Evolutionary conservation across 805 yeast genomes (phyloP).

Genomic region (Metschnikowia peoriensis): DNA sequence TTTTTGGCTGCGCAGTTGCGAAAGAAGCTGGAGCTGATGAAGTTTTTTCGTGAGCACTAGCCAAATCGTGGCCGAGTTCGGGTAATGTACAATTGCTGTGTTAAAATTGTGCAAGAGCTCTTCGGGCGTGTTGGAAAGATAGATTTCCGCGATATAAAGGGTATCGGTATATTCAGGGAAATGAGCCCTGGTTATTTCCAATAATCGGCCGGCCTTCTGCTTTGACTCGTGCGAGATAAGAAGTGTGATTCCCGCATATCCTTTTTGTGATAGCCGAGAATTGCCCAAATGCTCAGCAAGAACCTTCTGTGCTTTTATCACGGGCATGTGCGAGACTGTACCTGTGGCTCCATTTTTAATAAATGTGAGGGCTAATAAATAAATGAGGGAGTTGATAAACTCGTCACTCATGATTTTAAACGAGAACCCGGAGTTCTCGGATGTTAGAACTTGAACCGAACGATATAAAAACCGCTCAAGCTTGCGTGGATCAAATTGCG

Average conservation of each 20-base stretch:
- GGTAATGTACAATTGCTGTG: slow-evolving; percentile 22
- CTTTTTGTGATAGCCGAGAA: slow-evolving; percentile 25
- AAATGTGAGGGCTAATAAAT: slow-evolving; percentile 23
- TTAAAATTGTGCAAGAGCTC: slow-evolving; percentile 37
- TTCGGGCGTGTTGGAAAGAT: slow-evolving; percentile 33
- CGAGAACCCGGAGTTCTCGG: slow-evolving; percentile 21
- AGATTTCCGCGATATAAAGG: slow-evolving; percentile 25
- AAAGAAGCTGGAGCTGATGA: slow-evolving; percentile 31
- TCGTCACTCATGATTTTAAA: slow-evolving; percentile 16
- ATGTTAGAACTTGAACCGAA: slow-evolving; percentile 21
- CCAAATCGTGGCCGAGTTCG: slow-evolving; percentile 34
- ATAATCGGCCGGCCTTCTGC: slow-evolving; percentile 27
- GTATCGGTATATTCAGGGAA: slow-evolving; percentile 24
- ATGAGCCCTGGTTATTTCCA: slow-evolving; percentile 26
- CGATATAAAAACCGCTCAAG: slow-evolving; percentile 20
- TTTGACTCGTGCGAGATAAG: slow-evolving; percentile 25
- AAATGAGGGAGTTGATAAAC: slow-evolving; percentile 21
- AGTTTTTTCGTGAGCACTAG: slow-evolving; percentile 33
- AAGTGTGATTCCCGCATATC: slow-evolving; percentile 38
- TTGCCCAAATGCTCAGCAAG: slow-evolving; percentile 23
- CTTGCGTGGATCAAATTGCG: slow-evolving; percentile 23
- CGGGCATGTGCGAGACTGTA: slow-evolving; percentile 5
- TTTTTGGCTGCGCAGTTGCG: slow-evolving; percentile 25
- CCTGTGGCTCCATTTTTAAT: slow-evolving; percentile 8
- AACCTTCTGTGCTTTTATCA: slow-evolving; percentile 30